Evolutionary conservation across 768 basidiomycete species (phyloP).

Genomic region (Podaxis sp.): DNA sequence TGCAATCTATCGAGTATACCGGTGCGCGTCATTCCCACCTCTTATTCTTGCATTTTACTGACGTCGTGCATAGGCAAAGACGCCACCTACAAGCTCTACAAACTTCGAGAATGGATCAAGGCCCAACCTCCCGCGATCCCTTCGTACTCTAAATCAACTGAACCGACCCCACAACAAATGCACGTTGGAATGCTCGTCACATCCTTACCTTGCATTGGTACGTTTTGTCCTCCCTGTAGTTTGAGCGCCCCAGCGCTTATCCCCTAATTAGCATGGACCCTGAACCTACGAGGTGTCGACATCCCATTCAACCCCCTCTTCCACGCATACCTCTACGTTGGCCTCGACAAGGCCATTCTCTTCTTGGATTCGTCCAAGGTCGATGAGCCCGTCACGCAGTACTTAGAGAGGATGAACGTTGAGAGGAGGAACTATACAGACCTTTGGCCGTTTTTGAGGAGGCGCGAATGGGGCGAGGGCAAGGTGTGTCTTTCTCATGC

Average conservation of each 20-base stretch:
- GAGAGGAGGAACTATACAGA: conserved; percentile 69
- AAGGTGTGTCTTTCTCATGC: conserved; percentile 43
- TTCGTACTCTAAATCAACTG: conserved; percentile 55
- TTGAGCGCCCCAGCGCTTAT: conserved; percentile 11
- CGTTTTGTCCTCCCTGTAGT: conserved; percentile 22
- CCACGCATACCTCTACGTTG: conserved; percentile 81
- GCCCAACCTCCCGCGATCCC: conserved; percentile 57
- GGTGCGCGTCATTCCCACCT: conserved; percentile 30
- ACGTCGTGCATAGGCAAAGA: conserved; percentile 44
- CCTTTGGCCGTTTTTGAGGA: conserved; percentile 76
- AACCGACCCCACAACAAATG: conserved; percentile 59
- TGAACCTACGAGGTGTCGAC: conserved; percentile 89
- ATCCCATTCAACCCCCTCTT: conserved; percentile 93
- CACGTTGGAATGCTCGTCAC: conserved; percentile 70
- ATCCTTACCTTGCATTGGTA: conserved; percentile 71
- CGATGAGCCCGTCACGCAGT: conserved; percentile 52
- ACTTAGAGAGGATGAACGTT: conserved; percentile 58
- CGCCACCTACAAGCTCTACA: conserved; percentile 66
- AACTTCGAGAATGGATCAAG: conserved; percentile 70
- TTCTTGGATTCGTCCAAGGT: conserved; percentile 77
- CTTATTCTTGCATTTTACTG: not conserved
- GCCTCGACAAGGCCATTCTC: conserved; percentile 57
- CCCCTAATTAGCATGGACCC: conserved; percentile 62
- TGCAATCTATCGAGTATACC: conserved; percentile 72
- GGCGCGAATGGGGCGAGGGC: conserved; percentile 76